A percentile compares a stretch with the other conserved stretches of the same genome.
Conservation (phyloP, 2,329 filamentous ascomycete species). For the Aspergillus oerlinghausenensis region DNA sequence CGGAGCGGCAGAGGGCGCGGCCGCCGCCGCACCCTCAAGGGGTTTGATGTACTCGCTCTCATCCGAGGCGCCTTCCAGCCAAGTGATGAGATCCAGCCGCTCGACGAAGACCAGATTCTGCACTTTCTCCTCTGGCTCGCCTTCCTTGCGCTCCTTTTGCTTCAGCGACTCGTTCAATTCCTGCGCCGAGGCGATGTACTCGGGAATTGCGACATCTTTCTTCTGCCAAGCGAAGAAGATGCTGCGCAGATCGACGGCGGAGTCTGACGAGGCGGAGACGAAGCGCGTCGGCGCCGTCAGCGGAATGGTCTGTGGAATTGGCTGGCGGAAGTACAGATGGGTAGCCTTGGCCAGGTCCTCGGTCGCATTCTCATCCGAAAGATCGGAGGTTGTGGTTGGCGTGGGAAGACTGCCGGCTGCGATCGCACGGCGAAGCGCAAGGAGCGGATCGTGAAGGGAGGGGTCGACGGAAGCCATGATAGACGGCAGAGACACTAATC, state of each 20-base stretch:
- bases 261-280: constrained; percentile 63
- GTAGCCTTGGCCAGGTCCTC: constrained; percentile 69
- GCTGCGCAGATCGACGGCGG: constrained; percentile 78
- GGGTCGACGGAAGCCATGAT: constrained; percentile 54
- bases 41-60: constrained; percentile 92
- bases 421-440: constrained; percentile 80
- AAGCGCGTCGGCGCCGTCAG: constrained; percentile 79
- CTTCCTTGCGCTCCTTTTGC: constrained; percentile 29
- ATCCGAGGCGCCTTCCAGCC: constrained; percentile 83
- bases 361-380: constrained; percentile 55
- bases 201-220: constrained; percentile 80
- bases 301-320: constrained; percentile 58
- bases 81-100: constrained; percentile 84
- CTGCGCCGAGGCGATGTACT: constrained; percentile 82
- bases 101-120: constrained; percentile 90
- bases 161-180: constrained; percentile 72
- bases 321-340: constrained; percentile 68
- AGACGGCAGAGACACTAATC: background rate
- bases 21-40: constrained; percentile 58
- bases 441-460: constrained; percentile 64
- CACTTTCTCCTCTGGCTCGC: constrained; percentile 54
- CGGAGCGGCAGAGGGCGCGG: constrained; percentile 37
- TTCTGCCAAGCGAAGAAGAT: constrained; percentile 97
- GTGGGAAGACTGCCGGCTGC: constrained; percentile 64
- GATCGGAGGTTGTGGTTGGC: constrained; percentile 66